phyloP scores from a whole-genome alignment of 495 filamentous ascomycete species.

The Glarea lozoyensis region DNA sequence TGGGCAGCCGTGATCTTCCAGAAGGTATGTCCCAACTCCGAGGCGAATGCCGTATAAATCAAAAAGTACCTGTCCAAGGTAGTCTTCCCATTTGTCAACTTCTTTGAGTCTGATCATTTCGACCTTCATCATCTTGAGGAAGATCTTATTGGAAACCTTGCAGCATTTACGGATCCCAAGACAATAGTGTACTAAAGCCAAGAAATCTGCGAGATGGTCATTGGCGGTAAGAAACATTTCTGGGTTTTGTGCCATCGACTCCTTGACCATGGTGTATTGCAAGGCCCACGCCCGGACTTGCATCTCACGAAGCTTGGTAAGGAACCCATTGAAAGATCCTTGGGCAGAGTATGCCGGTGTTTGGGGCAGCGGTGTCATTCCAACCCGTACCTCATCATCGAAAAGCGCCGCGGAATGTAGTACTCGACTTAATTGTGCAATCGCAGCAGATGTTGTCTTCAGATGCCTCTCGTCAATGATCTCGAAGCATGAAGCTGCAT shows the following conservation, averaged over 20 bases:
- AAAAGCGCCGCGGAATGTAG: slow-evolving; percentile 70
- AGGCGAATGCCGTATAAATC: slow-evolving; percentile 81
- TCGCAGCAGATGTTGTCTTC: slow-evolving; percentile 54
- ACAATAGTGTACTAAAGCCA: slow-evolving; percentile 72
- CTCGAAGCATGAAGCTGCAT: slow-evolving; percentile 61
- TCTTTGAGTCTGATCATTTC: slow-evolving; percentile 60
- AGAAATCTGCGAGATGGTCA: slow-evolving; percentile 63
- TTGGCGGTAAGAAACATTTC: slow-evolving; percentile 51
- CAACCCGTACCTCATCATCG: slow-evolving; percentile 73
- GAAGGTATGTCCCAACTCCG: slow-evolving; percentile 53
- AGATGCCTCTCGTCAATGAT: slow-evolving; percentile 75
- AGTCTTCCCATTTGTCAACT: slow-evolving; percentile 62
- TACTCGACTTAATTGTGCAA: slow-evolving; percentile 58
- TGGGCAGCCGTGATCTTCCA: slow-evolving; percentile 67
- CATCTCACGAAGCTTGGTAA: slow-evolving; percentile 75
- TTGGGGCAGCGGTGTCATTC: slow-evolving; percentile 44
- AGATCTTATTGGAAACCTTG: slow-evolving; percentile 72
- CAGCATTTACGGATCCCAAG: slow-evolving; percentile 82
- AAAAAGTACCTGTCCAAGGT: slow-evolving; percentile 79
- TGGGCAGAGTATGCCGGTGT: slow-evolving; percentile 30
- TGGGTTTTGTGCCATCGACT: slow-evolving; percentile 59
- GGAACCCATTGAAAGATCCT: slow-evolving; percentile 33
- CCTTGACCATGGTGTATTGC: slow-evolving; percentile 63
- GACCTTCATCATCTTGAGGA: slow-evolving; percentile 79
- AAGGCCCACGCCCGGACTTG: slow-evolving; percentile 83